Conservation (phyloP, 1,284 basidiomycete genomes). For the Porodaedalea pini region DNA sequence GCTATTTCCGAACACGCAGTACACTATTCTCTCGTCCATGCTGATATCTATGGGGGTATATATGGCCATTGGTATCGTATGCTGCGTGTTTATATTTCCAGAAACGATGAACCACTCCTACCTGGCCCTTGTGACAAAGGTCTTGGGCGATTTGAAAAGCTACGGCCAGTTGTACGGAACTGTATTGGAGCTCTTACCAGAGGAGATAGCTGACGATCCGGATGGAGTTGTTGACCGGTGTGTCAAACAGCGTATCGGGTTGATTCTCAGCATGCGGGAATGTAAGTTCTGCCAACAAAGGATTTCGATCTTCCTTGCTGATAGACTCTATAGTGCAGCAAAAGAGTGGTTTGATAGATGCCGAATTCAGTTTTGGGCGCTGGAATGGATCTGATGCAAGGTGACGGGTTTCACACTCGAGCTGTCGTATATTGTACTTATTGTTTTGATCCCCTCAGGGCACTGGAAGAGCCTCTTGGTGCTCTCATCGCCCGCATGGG, state of each 20-base stretch:
- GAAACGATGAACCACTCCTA: conserved; percentile 61
- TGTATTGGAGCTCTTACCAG: conserved; percentile 36
- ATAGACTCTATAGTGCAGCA: conserved; percentile 31
- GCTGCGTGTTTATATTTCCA: conserved; percentile 67
- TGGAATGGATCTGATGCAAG: conserved; percentile 52
- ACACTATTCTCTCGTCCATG: conserved; percentile 57
- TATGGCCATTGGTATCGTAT: conserved; percentile 54
- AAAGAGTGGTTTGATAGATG: conserved; percentile 45
- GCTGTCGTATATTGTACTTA: background rate
- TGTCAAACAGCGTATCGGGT: conserved; percentile 24
- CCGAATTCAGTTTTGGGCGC: conserved; percentile 52
- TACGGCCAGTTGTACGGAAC: conserved; percentile 40
- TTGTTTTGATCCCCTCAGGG: conserved; percentile 22
- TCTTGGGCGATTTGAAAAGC: conserved; percentile 34
- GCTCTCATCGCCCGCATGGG: conserved; percentile 38
- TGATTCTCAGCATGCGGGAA: conserved; percentile 29
- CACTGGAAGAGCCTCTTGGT: conserved; percentile 41
- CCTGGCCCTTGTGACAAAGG: conserved; percentile 25
- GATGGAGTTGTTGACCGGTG: conserved; percentile 32
- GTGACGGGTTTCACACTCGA: background rate
- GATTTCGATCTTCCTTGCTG: conserved; percentile 22
- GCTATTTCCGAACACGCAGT: conserved; percentile 64
- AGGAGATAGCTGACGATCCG: conserved; percentile 33
- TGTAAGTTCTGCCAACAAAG: conserved; percentile 1
- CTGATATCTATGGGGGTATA: conserved; percentile 59